Evolutionary conservation across 495 filamentous ascomycete genomes (phyloP), one percentile per base, ranked within the genome.

Genomic region (Penicillium bialowiezense): DNA sequence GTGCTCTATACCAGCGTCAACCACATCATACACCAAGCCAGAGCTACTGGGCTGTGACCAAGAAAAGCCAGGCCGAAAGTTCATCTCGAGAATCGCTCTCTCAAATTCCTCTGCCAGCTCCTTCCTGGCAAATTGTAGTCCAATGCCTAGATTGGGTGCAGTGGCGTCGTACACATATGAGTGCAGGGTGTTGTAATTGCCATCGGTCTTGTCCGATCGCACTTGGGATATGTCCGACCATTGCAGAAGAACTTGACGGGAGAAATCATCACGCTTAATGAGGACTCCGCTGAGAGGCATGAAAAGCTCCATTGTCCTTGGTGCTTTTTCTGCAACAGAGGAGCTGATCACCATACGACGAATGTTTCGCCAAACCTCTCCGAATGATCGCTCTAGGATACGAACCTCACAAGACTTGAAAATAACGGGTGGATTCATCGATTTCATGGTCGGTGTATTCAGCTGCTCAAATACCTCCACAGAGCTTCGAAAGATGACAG

Each of bases 181-280:
- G 44, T 59, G 59, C 8, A 71, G 33, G 6, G 49, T 55, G 34
- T 71, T 60, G 40, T 73, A 70, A 21, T 55, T 71, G 12, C 65
- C 68, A 32, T 71, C 70, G 0, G 67, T 69, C 33, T 62, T 62
- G 24, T 54, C 50, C 0, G 56, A 58, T 26, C 56, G 44, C 34
- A 64, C 61, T 36, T 75, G 69, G 20, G 60, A 63, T 12, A 67
- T 69, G 52, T 75, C 69, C 0, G 72, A 74, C 71, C 72, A 75
- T 52, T 64, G 70, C 8, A 72, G 36, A n/a, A 64, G 58, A 3
- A 70, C 42, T 24, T 67, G 55, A 8, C 58, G 59, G 7, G 67
- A 58, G n/a, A 54, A 48, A 13, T 60, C 48, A 32, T 60, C 52
- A n/a, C 63, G 54, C 14, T 52, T 55, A 14, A 74, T 50, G 49